Evolutionary conservation across 192 early-diverging fungal genomes (phyloP).

Genomic region (Gonapodya prolifera): DNA sequence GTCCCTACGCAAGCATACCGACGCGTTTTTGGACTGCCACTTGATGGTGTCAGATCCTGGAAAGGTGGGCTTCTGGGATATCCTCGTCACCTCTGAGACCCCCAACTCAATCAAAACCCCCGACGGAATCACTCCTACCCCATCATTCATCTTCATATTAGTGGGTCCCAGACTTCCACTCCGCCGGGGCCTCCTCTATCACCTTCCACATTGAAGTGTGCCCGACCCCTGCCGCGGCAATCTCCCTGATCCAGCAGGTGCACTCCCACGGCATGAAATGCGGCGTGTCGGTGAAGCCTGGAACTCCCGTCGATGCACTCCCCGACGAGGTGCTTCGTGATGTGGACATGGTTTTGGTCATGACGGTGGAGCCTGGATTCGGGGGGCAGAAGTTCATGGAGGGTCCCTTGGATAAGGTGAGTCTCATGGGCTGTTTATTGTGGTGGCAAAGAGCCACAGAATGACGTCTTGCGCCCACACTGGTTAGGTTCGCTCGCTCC

Average conservation of each 20-base stretch:
- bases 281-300: slow-evolving; percentile 85
- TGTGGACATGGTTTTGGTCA: slow-evolving; percentile 82
- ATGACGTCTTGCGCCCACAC: background rate
- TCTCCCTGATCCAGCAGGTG: slow-evolving; percentile 67
- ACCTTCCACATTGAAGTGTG: slow-evolving; percentile 91
- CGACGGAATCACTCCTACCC: too few relatives aligned
- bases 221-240: too few relatives aligned
- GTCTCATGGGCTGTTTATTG: too few relatives aligned
- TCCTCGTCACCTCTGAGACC: background rate
- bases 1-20: slow-evolving; percentile 68
- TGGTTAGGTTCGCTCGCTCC: slow-evolving; percentile 36
- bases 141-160: background rate
- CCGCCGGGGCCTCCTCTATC: slow-evolving; percentile 73
- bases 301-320: slow-evolving; percentile 54
- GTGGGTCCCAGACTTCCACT: slow-evolving; percentile 92
- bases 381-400: slow-evolving; percentile 92
- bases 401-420: slow-evolving; percentile 73
- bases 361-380: slow-evolving; percentile 97
- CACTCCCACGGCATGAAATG: slow-evolving; percentile 79
- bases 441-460: too few relatives aligned
- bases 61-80: slow-evolving; percentile 32
- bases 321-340: slow-evolving; percentile 38
- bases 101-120: too few relatives aligned
- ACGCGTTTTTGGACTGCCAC: slow-evolving; percentile 83
- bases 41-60: slow-evolving; percentile 64